A percentile compares a stretch with the other conserved stretches of the same genome.
Conservation (phyloP, 345 rosid genomes). For the Gossypium australe region DNA sequence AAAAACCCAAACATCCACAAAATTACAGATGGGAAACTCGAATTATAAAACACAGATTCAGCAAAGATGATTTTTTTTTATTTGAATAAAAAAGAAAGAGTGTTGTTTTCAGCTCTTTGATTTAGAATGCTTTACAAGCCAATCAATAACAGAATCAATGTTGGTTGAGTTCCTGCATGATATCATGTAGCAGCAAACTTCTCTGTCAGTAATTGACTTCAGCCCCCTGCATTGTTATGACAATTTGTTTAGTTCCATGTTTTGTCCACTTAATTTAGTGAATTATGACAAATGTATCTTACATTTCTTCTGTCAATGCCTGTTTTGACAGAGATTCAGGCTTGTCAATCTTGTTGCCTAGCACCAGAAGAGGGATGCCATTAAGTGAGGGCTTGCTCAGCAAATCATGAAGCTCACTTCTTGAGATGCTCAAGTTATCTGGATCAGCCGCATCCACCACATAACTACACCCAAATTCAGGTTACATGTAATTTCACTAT, state of each 20-base stretch:
- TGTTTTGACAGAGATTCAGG: conserved; percentile 83
- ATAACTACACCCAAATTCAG: conserved; percentile 36
- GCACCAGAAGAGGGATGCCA: conserved; percentile 78
- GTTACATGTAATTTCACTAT: neutral
- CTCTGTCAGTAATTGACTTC: conserved; percentile 63
- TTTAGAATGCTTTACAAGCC: conserved; percentile 93
- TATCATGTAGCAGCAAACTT: conserved; percentile 91
- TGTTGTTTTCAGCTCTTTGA: conserved; percentile 37
- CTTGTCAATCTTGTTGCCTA: conserved; percentile 90
- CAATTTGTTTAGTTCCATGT: neutral
- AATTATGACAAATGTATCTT: conserved; percentile 17
- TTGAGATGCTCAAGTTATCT: conserved; percentile 73
- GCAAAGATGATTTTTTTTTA: too few species aligned
- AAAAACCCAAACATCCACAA: too few species aligned
- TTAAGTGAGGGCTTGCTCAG: conserved; percentile 68
- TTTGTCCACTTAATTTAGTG: neutral
- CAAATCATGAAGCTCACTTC: conserved; percentile 82
- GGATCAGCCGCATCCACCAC: conserved; percentile 93
- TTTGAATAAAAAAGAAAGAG: too few species aligned
- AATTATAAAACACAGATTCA: neutral
- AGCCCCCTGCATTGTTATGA: conserved; percentile 44
- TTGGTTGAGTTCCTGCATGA: conserved; percentile 93
- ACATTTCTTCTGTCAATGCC: conserved; percentile 80
- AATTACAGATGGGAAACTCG: neutral
- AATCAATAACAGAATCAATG: conserved; percentile 79